Conservation (phyloP, 768 basidiomycete genomes). For the Podaxis sp. region DNA sequence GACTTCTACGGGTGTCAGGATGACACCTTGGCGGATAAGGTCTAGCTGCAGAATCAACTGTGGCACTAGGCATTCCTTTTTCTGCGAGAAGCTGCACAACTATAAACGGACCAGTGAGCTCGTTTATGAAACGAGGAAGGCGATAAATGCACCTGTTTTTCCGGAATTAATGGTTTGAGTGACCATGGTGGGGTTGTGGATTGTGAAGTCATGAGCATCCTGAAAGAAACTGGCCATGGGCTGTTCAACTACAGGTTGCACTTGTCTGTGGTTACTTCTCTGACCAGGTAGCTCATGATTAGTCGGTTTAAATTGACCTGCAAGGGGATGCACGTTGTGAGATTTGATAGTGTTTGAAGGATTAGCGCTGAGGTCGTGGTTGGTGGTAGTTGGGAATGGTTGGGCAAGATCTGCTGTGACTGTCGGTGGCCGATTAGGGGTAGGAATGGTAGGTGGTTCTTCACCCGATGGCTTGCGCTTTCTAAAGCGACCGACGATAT, state of each 20-base stretch:
- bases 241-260: not conserved
- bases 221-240: not conserved
- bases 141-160: not conserved
- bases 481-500: not conserved
- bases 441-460: not conserved
- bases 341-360: not conserved
- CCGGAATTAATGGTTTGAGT: not conserved
- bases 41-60: conserved; percentile 15
- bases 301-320: not conserved
- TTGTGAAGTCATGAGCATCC: not conserved
- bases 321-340: not conserved
- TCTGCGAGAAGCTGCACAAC: not conserved
- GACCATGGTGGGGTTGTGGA: not conserved
- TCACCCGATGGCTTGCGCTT: not conserved
- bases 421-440: not conserved
- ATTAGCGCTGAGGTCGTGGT: not conserved
- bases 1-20: conserved; percentile 16
- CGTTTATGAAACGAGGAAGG: not conserved
- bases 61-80: not conserved
- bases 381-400: not conserved
- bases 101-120: not conserved
- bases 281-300: not conserved
- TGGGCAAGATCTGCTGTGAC: not conserved
- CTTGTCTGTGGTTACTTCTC: not conserved
- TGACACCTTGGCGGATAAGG: conserved; percentile 19